Percentiles rank a stretch among this genome's conserved stretches.
These are phyloP conservation scores for Bretziella fagacearum DNA, from an alignment of 2,329 filamentous ascomycete species.

Conservation along the genomic window DNA sequence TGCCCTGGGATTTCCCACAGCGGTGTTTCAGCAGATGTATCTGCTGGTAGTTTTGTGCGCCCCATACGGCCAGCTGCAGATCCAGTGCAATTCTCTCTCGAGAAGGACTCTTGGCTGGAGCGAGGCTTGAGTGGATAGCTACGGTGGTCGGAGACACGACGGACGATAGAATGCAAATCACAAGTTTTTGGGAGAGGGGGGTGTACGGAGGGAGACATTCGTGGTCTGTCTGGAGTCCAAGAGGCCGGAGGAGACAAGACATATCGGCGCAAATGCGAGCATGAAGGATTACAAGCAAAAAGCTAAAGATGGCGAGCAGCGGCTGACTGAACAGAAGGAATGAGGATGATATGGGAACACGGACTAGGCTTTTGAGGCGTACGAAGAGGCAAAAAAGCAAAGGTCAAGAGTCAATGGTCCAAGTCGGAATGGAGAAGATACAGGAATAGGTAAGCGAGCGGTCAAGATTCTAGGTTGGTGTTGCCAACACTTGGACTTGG, in stretches of 20 bases:
- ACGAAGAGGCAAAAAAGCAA: not conserved
- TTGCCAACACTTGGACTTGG: not conserved
- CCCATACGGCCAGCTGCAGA: not conserved
- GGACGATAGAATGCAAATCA: too few species aligned
- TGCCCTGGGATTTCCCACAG: too few species aligned
- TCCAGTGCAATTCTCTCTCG: not conserved
- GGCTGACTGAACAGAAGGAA: not conserved
- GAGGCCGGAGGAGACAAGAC: not conserved
- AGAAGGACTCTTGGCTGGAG: not conserved
- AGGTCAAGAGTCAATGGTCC: not conserved
- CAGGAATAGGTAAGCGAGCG: too few species aligned
- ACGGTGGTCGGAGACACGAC: not conserved
- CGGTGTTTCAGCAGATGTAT: too few species aligned
- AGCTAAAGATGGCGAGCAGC: not conserved
- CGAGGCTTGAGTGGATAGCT: not conserved
- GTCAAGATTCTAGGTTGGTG: constrained; percentile 1
- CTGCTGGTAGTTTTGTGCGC: not conserved
- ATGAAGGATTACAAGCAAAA: not conserved
- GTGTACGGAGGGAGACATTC: not conserved
- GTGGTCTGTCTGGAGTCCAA: not conserved
- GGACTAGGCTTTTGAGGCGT: not conserved
- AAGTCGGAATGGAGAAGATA: not conserved
- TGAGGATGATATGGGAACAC: not conserved
- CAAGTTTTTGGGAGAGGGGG: too few species aligned
- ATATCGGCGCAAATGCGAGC: not conserved